Evolutionary conservation across 2,329 filamentous ascomycete genomes (phyloP).

Genomic region (Botrytis byssoidea): DNA sequence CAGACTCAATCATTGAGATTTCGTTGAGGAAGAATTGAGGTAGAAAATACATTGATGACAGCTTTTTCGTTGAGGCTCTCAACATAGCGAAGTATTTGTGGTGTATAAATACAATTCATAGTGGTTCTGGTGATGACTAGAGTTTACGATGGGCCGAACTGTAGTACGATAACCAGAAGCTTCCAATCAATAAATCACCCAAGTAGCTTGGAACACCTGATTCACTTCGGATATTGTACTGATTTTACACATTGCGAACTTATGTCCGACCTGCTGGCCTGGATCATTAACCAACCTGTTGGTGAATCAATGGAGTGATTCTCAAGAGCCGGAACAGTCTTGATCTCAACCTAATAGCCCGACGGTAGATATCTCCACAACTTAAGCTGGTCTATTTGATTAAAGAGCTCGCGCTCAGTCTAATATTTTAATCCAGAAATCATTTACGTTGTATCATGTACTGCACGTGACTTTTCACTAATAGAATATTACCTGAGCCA

Average conservation of each 20-base stretch:
- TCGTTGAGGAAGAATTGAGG: neutral
- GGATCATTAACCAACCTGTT: neutral
- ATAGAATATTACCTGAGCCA: neutral
- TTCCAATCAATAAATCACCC: neutral
- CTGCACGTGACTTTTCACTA: neutral
- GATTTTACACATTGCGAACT: neutral
- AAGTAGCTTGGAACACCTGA: neutral
- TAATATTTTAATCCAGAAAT: neutral
- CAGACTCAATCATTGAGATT: constrained; percentile 18
- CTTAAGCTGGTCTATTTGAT: neutral
- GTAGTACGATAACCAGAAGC: neutral
- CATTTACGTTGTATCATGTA: neutral
- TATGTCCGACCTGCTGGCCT: neutral
- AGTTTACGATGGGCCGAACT: neutral
- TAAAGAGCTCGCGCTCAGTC: neutral
- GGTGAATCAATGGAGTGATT: neutral
- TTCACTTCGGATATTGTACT: neutral
- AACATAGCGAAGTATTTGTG: neutral
- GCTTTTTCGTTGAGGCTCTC: neutral
- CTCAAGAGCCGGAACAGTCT: neutral
- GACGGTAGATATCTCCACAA: neutral
- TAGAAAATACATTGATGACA: neutral
- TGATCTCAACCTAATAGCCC: neutral
- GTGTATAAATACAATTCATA: neutral
- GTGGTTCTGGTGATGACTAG: neutral